Evolutionary conservation across 371 early-diverging fungal genomes (phyloP), one percentile per base, ranked within the genome.

Genomic region (Syncephalis plumigaleata): DNA sequence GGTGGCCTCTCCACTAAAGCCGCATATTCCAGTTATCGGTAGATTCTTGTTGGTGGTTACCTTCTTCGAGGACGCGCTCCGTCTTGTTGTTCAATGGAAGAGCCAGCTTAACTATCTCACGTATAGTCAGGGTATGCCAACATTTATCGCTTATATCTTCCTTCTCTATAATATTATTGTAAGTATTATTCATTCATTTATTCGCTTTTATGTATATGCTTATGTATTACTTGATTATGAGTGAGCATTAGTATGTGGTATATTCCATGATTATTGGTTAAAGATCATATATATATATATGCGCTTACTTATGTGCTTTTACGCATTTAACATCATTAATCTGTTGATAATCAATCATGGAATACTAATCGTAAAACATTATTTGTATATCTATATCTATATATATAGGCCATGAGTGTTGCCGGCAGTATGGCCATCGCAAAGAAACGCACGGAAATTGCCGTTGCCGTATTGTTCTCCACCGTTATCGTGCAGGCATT

Each of bases 31-130:
- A 3, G 73, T 67, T 52, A 77, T 93, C 43, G 89, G 87, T 21
- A 81, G 94, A 11, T 81, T 89, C 57, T 71, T 95, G 18, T 76
- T 95, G 23, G 88, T 95, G 26, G 91, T 86, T 40, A 95, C 96
- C 21, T 95, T 93, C 68, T 61, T 90, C 46, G 96, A 94, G 63
- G 96, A 94, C 63, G 75, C 93, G 3, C 55, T 92, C 27, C 77
- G 95, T 42, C 88, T 94, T 49, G 53, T 73, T 44, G 71, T 81
- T 42, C 91, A 92, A 57, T 93, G 90, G 81, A 52, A 61, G 43
- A 89, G 90, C 56, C 93, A 95, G 68, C 61, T 83, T 22, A 69
- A 60, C 48, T 95, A 77, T 61, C 70, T 95, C 58, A 66, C 81
- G 47, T 64, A 75, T 44, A 68, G 74, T 53, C 76, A 87, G 47